A percentile compares a stretch with the other conserved stretches of the same genome.
phyloP scores from a whole-genome alignment of 306 rosid species.

The Rosa chinensis region DNA sequence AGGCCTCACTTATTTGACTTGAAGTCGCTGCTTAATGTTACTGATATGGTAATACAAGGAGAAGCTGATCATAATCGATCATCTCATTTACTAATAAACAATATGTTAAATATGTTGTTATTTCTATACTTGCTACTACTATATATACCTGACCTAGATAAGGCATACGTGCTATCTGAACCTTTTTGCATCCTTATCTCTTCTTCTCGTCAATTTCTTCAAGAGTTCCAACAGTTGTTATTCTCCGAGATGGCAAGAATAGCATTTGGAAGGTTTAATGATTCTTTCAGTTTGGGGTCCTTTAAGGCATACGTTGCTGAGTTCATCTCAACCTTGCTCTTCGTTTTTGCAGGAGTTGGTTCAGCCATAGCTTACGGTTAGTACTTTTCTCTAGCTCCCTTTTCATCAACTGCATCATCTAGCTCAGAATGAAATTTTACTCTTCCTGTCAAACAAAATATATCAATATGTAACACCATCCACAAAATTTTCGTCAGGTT shows the following conservation, averaged over 20 bases:
- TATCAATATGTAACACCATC: background rate
- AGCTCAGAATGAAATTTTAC: background rate
- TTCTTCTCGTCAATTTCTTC: background rate
- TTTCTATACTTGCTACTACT: slow-evolving; percentile 21
- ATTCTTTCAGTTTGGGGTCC: slow-evolving; percentile 69
- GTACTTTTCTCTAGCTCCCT: slow-evolving; percentile 8
- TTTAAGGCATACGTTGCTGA: slow-evolving; percentile 79
- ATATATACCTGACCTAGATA: slow-evolving; percentile 37
- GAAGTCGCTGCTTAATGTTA: background rate
- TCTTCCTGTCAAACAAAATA: background rate
- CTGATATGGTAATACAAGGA: background rate
- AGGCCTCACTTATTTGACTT: slow-evolving; percentile 1
- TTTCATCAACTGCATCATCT: background rate
- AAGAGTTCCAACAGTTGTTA: slow-evolving; percentile 12
- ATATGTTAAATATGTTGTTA: background rate
- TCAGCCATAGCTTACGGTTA: slow-evolving; percentile 81
- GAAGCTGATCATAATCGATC: background rate
- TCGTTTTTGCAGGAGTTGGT: slow-evolving; percentile 91
- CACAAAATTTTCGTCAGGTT: background rate
- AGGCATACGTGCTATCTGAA: slow-evolving; percentile 33
- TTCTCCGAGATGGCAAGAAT: slow-evolving; percentile 60
- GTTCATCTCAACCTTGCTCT: slow-evolving; percentile 88
- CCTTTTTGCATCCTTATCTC: slow-evolving; percentile 26
- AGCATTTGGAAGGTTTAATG: slow-evolving; percentile 72
- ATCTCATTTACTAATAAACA: background rate